Evolutionary conservation across 441 rosid species (phyloP).

Genomic region (Gossypium lobatum): DNA sequence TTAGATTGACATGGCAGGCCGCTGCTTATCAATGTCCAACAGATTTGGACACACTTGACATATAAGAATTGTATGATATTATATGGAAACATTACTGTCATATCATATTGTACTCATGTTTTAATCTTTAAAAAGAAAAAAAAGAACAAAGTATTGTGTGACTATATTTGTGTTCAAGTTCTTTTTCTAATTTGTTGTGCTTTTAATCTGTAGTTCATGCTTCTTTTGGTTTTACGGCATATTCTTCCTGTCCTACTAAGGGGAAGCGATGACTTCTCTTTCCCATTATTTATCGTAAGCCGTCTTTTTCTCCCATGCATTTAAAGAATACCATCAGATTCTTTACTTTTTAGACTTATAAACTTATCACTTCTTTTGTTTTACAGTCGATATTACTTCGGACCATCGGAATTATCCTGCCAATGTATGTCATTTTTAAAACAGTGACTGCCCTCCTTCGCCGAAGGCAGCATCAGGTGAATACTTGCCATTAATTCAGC

Average conservation of each 20-base stretch:
- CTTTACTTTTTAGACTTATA: background rate
- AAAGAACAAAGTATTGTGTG: background rate
- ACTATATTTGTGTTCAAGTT: background rate
- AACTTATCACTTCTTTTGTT: background rate
- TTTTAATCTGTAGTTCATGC: slow-evolving; percentile 58
- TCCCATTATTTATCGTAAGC: slow-evolving; percentile 54
- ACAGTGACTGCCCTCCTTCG: slow-evolving; percentile 46
- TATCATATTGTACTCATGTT: background rate
- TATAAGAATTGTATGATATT: background rate
- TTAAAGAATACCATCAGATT: background rate
- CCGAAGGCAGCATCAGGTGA: slow-evolving; percentile 40
- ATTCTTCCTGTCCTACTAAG: slow-evolving; percentile 59
- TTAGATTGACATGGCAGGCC: background rate
- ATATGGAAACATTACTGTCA: background rate
- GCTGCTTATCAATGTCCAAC: background rate
- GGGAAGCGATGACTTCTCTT: slow-evolving; percentile 36
- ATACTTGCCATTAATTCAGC: slow-evolving; percentile 6
- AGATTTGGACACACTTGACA: background rate
- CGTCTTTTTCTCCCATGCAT: background rate
- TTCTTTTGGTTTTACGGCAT: slow-evolving; percentile 71
- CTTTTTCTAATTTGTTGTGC: background rate
- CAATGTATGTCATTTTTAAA: slow-evolving; percentile 54
- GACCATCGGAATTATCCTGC: slow-evolving; percentile 58
- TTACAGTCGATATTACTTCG: slow-evolving; percentile 54
- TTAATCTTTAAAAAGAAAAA: background rate